Base-by-base conservation (phyloP, 2,329 filamentous ascomycete genomes). In the Aspergillus nomiae region DNA sequence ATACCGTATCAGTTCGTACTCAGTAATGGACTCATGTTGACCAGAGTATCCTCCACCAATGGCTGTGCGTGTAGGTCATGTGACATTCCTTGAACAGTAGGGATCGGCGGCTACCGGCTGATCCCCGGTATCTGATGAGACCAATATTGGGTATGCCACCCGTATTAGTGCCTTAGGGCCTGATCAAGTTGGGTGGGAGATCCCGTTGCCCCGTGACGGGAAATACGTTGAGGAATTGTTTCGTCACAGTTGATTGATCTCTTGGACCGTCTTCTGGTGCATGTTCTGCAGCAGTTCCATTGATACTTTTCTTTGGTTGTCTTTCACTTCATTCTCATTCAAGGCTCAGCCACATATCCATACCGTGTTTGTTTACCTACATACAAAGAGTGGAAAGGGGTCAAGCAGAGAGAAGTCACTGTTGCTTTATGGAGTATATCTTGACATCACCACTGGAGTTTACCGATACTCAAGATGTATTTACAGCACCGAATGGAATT, bases 111-210 rank as follows among this genome's bases (percentile, higher is more conserved):
- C 32, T 26, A 61, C 54, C 61, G 61, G 50, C 51, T 60, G 65
- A 69, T 63, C 65, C 66, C 65, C 67, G 65, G 68, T 68, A 68
- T 68, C 61, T 21, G 28, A 8, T 60, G 48, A 54, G 60, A 63
- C 64, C 14, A 41, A 6, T 7, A 8, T 38, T 21, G 34, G 11
- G 56, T 60, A 36, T 26, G 28, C n/a, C 6, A 21, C 19, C 11
- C 11, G 66, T 68, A 67, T 66, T 38, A 36, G 19, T 67, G 65
- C 67, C 67, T 64, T 56, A 54, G 21, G 19, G 65, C 67, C 66
- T 69, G 32, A 61, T 24, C 14, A 38, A 58, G 36, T 36, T 56
- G 58, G 58, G 61, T 36, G 38, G 50, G 43, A 43, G 56, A 43
- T 19, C 26, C 58, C 34, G 55, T 62, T 63, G 54, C 62, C 63